Evolutionary conservation across 73 alveolate genomes (phyloP).

Genomic region (Paramecium tetraurelia): DNA sequence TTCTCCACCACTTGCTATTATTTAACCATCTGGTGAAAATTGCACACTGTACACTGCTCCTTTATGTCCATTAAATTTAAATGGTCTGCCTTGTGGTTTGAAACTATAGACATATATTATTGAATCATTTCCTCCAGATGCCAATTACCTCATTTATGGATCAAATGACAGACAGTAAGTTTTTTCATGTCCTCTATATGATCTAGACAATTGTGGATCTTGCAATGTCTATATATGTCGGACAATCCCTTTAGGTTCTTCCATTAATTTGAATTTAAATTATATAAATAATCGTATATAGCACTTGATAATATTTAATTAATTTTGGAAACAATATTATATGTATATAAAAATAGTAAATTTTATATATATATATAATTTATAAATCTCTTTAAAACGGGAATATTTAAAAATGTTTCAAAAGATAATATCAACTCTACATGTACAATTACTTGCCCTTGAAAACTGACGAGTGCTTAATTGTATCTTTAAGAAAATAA

Average conservation of each 20-base stretch:
- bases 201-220: conserved; percentile 93
- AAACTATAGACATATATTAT: conserved; percentile 75
- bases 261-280: conserved; percentile 42
- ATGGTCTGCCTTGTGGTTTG: conserved; percentile 74
- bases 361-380: not conserved
- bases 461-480: not conserved
- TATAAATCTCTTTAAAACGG: not conserved
- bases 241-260: not conserved
- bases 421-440: not conserved
- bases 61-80: conserved; percentile 74
- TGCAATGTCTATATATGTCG: conserved; percentile 25
- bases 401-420: not conserved
- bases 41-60: conserved; percentile 70
- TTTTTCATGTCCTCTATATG: conserved; percentile 92
- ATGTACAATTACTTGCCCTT: not conserved
- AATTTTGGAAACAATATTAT: not conserved
- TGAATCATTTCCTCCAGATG: conserved; percentile 74
- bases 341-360: not conserved
- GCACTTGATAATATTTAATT: not conserved
- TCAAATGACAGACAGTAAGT: conserved; percentile 82
- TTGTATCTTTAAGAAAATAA: not conserved
- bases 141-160: conserved; percentile 83
- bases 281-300: not conserved
- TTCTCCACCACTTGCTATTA: conserved; percentile 79
- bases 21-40: conserved; percentile 80